A percentile compares a stretch with the other conserved stretches of the same genome.
Conservation (phyloP, 495 filamentous ascomycete genomes). For the Penicillium pancosmium region DNA sequence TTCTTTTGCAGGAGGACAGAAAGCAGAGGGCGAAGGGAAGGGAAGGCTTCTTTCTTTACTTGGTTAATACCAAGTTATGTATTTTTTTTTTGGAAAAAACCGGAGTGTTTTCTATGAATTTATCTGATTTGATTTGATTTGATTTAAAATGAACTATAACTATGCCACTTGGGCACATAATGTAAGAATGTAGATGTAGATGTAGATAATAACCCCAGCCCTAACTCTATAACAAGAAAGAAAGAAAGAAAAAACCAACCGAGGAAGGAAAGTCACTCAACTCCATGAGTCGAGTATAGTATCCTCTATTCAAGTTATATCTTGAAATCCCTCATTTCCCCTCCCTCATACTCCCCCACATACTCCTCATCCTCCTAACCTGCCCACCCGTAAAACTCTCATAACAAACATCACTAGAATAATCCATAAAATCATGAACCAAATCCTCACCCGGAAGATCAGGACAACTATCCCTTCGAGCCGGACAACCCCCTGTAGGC, state of each 20-base stretch:
- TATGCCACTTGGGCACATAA: too few species aligned
- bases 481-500: conserved; percentile 54
- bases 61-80: too few species aligned
- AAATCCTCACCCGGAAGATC: conserved; percentile 47
- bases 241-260: too few species aligned
- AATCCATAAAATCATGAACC: conserved; percentile 60
- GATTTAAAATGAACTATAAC: too few species aligned
- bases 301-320: neutral
- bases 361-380: conserved; percentile 46
- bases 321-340: conserved; percentile 33
- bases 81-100: too few species aligned
- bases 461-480: conserved; percentile 51
- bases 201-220: neutral
- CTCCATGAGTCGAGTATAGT: neutral
- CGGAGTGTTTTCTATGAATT: too few species aligned
- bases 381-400: conserved; percentile 49
- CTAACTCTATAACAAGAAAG: neutral
- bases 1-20: too few species aligned
- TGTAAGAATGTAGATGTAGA: too few species aligned
- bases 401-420: conserved; percentile 57
- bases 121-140: too few species aligned
- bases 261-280: too few species aligned
- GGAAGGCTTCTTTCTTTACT: too few species aligned
- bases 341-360: conserved; percentile 48
- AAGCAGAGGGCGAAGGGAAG: too few species aligned